Base-by-base conservation (phyloP, 2,329 filamentous ascomycete genomes). In the Corynespora cassiicola region DNA sequence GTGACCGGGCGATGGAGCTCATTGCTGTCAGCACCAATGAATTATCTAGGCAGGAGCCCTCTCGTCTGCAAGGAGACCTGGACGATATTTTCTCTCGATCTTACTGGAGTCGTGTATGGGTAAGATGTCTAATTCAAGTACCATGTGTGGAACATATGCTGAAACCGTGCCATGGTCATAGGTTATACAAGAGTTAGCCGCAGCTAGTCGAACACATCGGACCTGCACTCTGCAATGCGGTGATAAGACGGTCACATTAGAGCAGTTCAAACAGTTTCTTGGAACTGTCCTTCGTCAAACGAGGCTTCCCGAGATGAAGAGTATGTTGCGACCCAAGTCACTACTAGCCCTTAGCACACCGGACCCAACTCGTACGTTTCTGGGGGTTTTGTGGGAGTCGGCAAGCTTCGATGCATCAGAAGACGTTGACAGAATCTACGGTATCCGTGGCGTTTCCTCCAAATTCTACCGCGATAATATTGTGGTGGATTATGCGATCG, bases 401-500 rank as follows among this genome's bases (percentile, higher is more conserved):
- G 6, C 36, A 15, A 29, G 14, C 16, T 8, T 18, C 32, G 7
- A 4, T 6, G 28, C 28, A 15, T n/a, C 14, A n/a, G 19, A 39
- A 8, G 18, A 22, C 4, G 18, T 12, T 7, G 20, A 39, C 17
- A 39, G 16, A 19, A 12, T 32, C 7, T 34, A 34, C 20, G 31
- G 31, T 10, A 34, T 34, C 16, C 31, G 31, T 11, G 31, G 31
- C 8, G 24, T 34, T 14, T 34, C 31, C 16, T 20, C 31, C 8
- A 34, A 34, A 16, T 34, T 34, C 15, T 34, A 34, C 20, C 17
- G 31, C 6, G 20, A 34, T 11, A 25, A 23, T 20, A 34, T 34
- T 16, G 16, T 23, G 16, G 31, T 34, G 18, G 21, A 34, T 22
- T 34, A 34, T 24, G 16, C 6, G 7, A 25, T 34, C 31, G 21